phyloP scores from a whole-genome alignment of 1,284 basidiomycete genomes.

The Tylopilus sp. region DNA sequence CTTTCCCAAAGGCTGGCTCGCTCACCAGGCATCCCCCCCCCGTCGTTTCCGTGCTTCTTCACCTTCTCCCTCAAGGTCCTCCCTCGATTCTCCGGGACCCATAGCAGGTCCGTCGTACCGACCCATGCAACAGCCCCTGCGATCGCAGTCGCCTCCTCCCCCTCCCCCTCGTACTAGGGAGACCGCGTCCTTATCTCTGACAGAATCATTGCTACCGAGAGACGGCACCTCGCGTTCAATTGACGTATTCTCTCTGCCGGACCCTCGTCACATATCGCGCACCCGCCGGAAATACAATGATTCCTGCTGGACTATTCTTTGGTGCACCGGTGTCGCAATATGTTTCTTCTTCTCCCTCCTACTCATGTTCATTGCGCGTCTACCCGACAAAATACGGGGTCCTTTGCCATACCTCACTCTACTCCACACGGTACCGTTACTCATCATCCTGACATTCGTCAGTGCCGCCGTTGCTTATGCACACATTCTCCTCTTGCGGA shows the following conservation, averaged over 20 bases:
- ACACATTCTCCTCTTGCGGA: constrained; percentile 72
- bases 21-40: constrained; percentile 53
- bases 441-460: constrained; percentile 73
- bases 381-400: constrained; percentile 37
- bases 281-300: constrained; percentile 69
- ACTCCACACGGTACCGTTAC: constrained; percentile 79
- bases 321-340: constrained; percentile 54
- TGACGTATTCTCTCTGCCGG: constrained; percentile 69
- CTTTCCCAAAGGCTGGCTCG: constrained; percentile 62
- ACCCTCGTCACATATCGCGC: constrained; percentile 60
- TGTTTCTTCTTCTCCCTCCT: constrained; percentile 62
- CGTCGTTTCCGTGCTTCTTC: constrained; percentile 43
- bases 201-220: constrained; percentile 67
- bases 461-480: constrained; percentile 71
- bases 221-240: constrained; percentile 59
- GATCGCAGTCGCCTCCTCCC: constrained; percentile 24
- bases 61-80: constrained; percentile 46
- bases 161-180: constrained; percentile 38
- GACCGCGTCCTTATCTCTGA: constrained; percentile 57
- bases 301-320: constrained; percentile 64
- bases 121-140: constrained; percentile 4
- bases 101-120: constrained; percentile 21
- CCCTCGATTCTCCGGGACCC: constrained; percentile 45
- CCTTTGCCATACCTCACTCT: constrained; percentile 69
- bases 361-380: constrained; percentile 51